Percentiles rank a stretch among this genome's conserved stretches.
Conservation (phyloP, 164 flowering plant species). For the Cinnamomum chago region DNA sequence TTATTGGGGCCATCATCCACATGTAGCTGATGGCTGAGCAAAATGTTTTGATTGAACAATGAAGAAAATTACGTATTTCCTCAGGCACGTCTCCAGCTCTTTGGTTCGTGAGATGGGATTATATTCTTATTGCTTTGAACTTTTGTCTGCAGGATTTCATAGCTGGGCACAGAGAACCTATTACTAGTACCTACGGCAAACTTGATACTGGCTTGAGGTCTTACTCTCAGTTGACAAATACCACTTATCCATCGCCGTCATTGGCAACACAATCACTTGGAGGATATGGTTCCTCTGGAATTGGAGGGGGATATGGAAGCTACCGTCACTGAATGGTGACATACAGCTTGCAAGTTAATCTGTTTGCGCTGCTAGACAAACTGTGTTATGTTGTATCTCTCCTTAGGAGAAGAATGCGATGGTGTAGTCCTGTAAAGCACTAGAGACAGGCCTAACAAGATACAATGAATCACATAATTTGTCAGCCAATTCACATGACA, state of each 20-base stretch:
- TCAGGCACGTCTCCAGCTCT: too few relatives aligned
- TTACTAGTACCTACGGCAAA: constrained; percentile 43
- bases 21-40: too few relatives aligned
- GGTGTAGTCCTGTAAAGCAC: not conserved
- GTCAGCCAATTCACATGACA: too few relatives aligned
- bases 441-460: not conserved
- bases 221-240: constrained; percentile 40
- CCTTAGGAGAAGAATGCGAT: not conserved
- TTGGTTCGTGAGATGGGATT: not conserved
- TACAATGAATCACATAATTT: too few relatives aligned
- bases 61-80: too few relatives aligned
- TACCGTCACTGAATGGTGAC: constrained; percentile 41
- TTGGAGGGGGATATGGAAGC: constrained; percentile 46
- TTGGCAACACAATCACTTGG: constrained; percentile 40
- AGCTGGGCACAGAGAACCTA: constrained; percentile 48
- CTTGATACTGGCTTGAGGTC: constrained; percentile 48
- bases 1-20: too few relatives aligned
- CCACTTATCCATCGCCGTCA: constrained; percentile 48
- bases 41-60: too few relatives aligned
- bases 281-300: constrained; percentile 56
- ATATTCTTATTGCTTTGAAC: not conserved
- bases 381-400: not conserved
- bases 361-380: not conserved
- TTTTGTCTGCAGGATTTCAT: constrained; percentile 49
- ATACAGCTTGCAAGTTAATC: not conserved